Evolutionary conservation across 148 eudicot genomes (phyloP).

Genomic region (Arctostaphylos glauca): DNA sequence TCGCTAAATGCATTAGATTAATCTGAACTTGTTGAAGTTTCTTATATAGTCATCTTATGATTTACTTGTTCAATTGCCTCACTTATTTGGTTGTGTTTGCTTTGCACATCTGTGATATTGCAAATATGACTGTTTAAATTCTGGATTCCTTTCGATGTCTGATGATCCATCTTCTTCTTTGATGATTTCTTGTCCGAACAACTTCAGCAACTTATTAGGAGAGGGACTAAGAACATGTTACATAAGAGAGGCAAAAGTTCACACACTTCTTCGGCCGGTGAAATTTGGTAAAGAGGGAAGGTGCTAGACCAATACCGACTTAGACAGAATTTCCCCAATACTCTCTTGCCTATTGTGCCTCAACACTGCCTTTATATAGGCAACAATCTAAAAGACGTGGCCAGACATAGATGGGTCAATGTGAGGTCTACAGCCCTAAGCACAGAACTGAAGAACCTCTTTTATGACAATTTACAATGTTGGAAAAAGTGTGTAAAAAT

Average conservation of each 20-base stretch:
- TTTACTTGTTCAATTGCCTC: background rate
- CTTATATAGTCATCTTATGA: background rate
- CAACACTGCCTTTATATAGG: too few relatives aligned
- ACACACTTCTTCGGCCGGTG: background rate
- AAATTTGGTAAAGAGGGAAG: background rate
- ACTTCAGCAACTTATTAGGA: background rate
- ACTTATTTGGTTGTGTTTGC: background rate
- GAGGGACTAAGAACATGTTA: background rate
- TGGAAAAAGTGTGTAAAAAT: background rate
- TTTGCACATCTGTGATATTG: background rate
- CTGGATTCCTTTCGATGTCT: background rate
- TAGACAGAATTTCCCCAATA: too few relatives aligned
- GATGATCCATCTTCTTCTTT: background rate
- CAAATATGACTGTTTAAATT: background rate
- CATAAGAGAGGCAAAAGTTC: background rate
- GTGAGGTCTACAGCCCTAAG: background rate
- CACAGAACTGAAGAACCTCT: background rate
- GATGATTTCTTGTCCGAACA: background rate
- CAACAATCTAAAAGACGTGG: too few relatives aligned
- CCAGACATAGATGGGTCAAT: too few relatives aligned
- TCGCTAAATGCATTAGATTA: slow-evolving; percentile 3
- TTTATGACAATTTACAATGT: too few relatives aligned
- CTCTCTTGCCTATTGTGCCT: too few relatives aligned
- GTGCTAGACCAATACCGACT: too few relatives aligned
- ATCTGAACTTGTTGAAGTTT: slow-evolving; percentile 14